Evolutionary conservation across 2,329 filamentous ascomycete species (phyloP), one percentile per base, ranked within the genome.

Genomic region (Talaromyces funiculosus): DNA sequence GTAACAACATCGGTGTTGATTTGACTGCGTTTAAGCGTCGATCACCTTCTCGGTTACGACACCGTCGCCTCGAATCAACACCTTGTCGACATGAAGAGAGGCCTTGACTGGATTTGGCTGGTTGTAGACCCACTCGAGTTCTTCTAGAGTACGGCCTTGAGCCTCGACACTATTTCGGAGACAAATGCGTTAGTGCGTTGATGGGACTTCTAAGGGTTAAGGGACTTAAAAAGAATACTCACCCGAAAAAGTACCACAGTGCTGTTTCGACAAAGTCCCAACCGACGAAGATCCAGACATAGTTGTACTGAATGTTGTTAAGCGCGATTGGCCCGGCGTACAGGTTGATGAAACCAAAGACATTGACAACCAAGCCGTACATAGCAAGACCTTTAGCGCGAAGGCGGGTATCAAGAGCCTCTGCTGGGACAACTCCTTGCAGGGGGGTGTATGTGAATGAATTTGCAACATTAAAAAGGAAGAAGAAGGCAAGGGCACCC

Each of bases 11-110:
- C n/a, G 29, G 29, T n/a, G 18, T 20, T 20, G 9, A 18, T 6
- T 33, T 20, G 45, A 20, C 38, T 35, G 38, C n/a, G 12, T 51
- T 40, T 49, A 58, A 20, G 29, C 64, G 12, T 64, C 67, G 1
- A 73, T 70, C n/a, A 81, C 70, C 65, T 81, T 80, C 69, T 80
- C 78, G 8, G 74, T 73, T 10, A 81, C 78, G 18, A 71, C 75
- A 35, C 80, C 80, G 56, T 81, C 78, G 14, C 71, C 68, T 63
- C 76, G 74, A 16, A 82, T 66, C 45, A 81, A 72, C 57, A 82
- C 72, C 71, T 79, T 80, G 65, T 81, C 76, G 64, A 81, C 73
- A 55, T 71, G 73, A 61, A 76, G 71, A 4, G 80, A 82, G 10
- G 80, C 80, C 68, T 80, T 79, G 70, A 81, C 80, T 5, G 60